Conservation (phyloP, 768 basidiomycete genomes). For the Rhizopogon sp. region DNA sequence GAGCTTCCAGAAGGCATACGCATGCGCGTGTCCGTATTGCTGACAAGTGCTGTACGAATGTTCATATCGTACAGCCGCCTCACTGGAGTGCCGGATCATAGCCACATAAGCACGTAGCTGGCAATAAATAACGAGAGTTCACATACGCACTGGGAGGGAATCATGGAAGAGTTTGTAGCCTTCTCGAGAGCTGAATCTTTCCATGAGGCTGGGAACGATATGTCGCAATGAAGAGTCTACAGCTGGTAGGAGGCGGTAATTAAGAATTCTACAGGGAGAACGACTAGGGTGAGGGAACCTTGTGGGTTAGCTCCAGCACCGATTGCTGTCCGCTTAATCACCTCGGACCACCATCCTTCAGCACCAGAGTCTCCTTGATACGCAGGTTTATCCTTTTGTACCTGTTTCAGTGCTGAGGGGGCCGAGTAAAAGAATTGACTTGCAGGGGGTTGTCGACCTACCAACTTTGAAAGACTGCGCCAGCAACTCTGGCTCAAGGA, state of each 20-base stretch:
- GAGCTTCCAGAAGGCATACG: slow-evolving; percentile 36
- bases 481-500: slow-evolving; percentile 46
- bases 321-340: slow-evolving; percentile 67
- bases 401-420: slow-evolving; percentile 37
- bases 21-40: slow-evolving; percentile 71
- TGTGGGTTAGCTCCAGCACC: slow-evolving; percentile 64
- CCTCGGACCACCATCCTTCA: slow-evolving; percentile 71
- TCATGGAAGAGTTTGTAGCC: slow-evolving; percentile 65
- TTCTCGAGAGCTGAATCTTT: slow-evolving; percentile 62
- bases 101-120: slow-evolving; percentile 7
- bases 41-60: slow-evolving; percentile 55
- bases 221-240: slow-evolving; percentile 47
- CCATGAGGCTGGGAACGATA: slow-evolving; percentile 60
- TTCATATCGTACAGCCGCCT: slow-evolving; percentile 38
- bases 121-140: neutral
- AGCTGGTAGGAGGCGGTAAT: slow-evolving; percentile 30
- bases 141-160: slow-evolving; percentile 40
- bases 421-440: neutral
- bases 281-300: slow-evolving; percentile 30
- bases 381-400: slow-evolving; percentile 55
- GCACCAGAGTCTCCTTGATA: slow-evolving; percentile 45
- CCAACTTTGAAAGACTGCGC: slow-evolving; percentile 58
- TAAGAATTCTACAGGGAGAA: slow-evolving; percentile 5
- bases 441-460: slow-evolving; percentile 17
- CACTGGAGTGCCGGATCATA: slow-evolving; percentile 28